A percentile compares a stretch with the other conserved stretches of the same genome.
Evolutionary conservation across 2,329 filamentous ascomycete species (phyloP).

Genomic region (Ophiostoma himal-ulmi): DNA sequence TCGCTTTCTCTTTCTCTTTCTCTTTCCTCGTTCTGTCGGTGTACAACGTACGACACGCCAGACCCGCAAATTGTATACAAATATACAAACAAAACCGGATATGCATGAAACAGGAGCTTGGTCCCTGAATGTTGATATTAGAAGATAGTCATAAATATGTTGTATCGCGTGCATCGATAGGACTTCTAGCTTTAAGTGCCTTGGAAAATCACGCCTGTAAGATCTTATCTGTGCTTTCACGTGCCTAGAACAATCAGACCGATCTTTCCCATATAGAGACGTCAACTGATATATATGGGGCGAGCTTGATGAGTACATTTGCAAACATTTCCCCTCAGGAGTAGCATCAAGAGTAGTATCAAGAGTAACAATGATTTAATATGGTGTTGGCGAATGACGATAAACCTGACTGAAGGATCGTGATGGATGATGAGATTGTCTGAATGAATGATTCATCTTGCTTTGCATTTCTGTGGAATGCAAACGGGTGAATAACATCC

Average conservation of each 20-base stretch:
- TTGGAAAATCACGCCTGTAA: background rate
- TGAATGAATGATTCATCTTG: background rate
- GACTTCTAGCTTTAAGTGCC: background rate
- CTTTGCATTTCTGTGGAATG: too few species aligned
- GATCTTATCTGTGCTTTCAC: background rate
- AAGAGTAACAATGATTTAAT: too few species aligned
- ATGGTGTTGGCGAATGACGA: background rate
- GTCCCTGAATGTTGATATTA: background rate
- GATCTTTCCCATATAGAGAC: background rate
- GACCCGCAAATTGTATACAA: background rate
- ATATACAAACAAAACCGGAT: background rate
- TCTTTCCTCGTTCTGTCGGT: conserved; percentile 4
- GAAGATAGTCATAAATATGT: background rate
- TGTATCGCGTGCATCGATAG: background rate
- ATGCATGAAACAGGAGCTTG: conserved; percentile 2
- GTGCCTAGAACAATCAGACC: background rate
- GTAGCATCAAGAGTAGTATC: background rate
- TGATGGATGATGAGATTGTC: background rate
- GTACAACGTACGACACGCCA: background rate
- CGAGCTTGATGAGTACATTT: background rate
- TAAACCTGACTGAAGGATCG: background rate
- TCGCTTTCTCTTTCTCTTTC: background rate
- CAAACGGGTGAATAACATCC: background rate
- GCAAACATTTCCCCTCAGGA: background rate
- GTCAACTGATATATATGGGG: background rate